Base-by-base conservation (phyloP, 106 monocot species). In the Phalaenopsis equestris region DNA sequence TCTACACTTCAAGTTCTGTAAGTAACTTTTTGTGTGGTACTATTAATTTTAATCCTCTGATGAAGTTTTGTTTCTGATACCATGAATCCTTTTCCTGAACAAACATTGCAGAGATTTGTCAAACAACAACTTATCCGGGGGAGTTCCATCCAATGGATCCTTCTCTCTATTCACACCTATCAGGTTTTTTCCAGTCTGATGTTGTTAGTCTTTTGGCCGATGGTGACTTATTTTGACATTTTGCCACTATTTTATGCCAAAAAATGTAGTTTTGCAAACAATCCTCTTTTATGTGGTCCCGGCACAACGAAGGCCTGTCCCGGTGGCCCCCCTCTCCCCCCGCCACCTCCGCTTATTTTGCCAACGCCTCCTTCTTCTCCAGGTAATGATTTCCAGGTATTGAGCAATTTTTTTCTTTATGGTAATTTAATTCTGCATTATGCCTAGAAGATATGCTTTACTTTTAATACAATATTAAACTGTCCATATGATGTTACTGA, bases 131-230 rank as follows among this genome's bases (percentile, higher is more conserved):
- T 76, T 90, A 47, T 84, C 90, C 14, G 88, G 90, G 78, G 82
- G 61, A 80, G 88, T 90, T 67, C 90, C 90, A 80, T 86, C 88
- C 24, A 88, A 58, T 79, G 90, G 90, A 41, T 90, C 90, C 9
- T 90, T 90, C 75, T 90, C 87, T 45, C 72, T 90, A 24, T 90
- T 90, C 84, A 90, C 90, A 41, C 90, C 90, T 58, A 84, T 88
- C 84, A 93, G 92, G 92, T 93, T 5, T 81, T 30, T 79, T 67
- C 7, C 21, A 68, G 6, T 7, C 56, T 12, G 24, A 16, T 56
- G 43, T 55, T 77, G 9, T 67, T 43, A 10, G 24, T 8, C 11
- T 11, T 64, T 49, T 3, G 55, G 55, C 17, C 30, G 30, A 30
- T 30, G 30, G 30, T 30, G 30, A 30, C 5, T 24, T 49, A 6